These are phyloP conservation scores for Tinospora cordifolia DNA, from an alignment of 164 flowering plant genomes.

Conservation along the genomic window DNA sequence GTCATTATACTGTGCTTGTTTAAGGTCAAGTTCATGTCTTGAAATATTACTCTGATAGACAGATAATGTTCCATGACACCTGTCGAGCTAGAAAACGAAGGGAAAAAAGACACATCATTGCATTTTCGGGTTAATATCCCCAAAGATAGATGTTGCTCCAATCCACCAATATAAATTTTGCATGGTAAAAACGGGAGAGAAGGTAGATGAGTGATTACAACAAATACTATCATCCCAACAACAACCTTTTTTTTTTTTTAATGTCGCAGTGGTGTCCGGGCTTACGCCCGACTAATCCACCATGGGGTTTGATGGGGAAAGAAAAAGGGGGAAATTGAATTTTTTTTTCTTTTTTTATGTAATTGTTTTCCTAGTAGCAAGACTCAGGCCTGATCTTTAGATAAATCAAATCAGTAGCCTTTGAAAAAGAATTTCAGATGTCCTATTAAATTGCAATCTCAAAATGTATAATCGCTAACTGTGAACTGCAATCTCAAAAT, in stretches of 20 bases:
- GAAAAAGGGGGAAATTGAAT: too few species aligned
- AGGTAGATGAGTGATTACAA: too few species aligned
- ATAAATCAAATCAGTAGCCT: background rate
- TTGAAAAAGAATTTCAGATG: background rate
- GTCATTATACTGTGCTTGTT: slow-evolving; percentile 83
- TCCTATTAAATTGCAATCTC: background rate
- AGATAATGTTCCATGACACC: slow-evolving; percentile 68
- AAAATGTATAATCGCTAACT: background rate
- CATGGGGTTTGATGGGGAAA: too few species aligned
- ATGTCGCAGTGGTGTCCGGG: too few species aligned
- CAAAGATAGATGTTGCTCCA: background rate
- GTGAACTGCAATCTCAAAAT: background rate
- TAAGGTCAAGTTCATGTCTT: slow-evolving; percentile 67
- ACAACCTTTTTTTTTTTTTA: too few species aligned
- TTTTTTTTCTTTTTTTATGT: too few species aligned
- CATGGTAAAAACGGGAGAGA: background rate
- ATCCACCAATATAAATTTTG: background rate
- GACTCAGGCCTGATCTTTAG: background rate
- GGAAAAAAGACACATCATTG: background rate
- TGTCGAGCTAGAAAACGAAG: slow-evolving; percentile 51
- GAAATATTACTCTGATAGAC: slow-evolving; percentile 82
- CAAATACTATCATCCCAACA: background rate
- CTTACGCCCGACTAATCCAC: too few species aligned
- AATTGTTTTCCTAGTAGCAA: background rate
- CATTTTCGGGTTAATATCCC: background rate